A percentile compares a stretch with the other conserved stretches of the same genome.
These are phyloP conservation scores for Fusarium albosuccineum DNA, from an alignment of 2,329 filamentous ascomycete species.

Conservation along the genomic window DNA sequence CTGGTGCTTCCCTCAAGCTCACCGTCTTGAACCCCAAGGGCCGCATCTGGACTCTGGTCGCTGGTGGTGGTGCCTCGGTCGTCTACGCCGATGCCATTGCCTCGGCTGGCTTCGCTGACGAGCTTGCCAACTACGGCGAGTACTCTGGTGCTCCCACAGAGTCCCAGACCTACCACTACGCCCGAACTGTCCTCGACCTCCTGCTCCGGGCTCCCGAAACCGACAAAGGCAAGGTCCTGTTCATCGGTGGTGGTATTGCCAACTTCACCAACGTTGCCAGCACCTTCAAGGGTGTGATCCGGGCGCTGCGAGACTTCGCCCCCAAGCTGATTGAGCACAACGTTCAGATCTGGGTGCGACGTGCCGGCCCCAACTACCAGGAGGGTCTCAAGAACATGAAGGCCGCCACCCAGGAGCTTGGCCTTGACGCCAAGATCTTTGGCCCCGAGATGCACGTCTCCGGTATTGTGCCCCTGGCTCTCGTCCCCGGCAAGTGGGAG, in stretches of 20 bases:
- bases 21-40: constrained; percentile 93
- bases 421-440: constrained; percentile 76
- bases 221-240: constrained; percentile 96
- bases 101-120: constrained; percentile 92
- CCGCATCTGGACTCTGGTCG: constrained; percentile 97
- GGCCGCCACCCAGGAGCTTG: constrained; percentile 91
- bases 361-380: constrained; percentile 96
- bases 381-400: constrained; percentile 99
- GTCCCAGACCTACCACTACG: constrained; percentile 99
- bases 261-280: constrained; percentile 99
- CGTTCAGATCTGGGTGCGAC: constrained; percentile 94
- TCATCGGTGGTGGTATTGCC: constrained; percentile 99
- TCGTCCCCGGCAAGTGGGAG: constrained; percentile 75
- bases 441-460: constrained; percentile 93
- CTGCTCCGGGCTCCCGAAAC: constrained; percentile 91
- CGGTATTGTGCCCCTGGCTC: constrained; percentile 94
- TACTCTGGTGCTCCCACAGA: constrained; percentile 99
- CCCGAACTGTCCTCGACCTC: constrained; percentile 94
- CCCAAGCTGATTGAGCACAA: constrained; percentile 93
- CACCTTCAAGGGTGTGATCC: constrained; percentile 99
- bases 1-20: constrained; percentile 97
- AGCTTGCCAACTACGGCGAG: constrained; percentile 99
- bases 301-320: constrained; percentile 91
- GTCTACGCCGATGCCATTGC: constrained; percentile 99
- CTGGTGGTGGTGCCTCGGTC: constrained; percentile 98